Evolutionary conservation across 139 green algal species (phyloP).

Genomic region (Haematococcus lacustris): DNA sequence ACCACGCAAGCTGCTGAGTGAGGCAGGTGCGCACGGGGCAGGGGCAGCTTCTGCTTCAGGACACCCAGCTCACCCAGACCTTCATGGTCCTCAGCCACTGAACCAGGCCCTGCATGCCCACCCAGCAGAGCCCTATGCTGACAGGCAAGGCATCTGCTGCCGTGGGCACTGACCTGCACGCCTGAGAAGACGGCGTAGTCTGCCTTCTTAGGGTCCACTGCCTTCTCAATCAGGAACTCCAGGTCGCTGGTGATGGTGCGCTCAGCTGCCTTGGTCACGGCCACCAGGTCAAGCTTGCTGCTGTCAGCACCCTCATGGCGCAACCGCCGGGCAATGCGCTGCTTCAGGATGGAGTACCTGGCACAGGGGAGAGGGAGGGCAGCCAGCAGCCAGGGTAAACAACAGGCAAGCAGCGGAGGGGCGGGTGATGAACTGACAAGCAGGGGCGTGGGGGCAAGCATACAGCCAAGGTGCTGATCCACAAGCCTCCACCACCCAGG

Average conservation of each 20-base stretch:
- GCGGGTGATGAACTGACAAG: no score
- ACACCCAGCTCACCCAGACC: not conserved
- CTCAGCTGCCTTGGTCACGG: constrained; percentile 67
- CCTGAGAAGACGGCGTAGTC: constrained; percentile 84
- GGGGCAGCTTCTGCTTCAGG: not conserved
- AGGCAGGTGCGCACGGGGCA: not conserved
- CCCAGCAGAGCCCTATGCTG: no score
- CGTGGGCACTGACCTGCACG: constrained; percentile 49
- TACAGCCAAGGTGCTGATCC: no score
- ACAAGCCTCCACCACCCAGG: no score
- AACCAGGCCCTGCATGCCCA: no score
- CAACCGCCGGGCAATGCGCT: constrained; percentile 54
- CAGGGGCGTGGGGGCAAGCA: no score
- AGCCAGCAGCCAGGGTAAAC: no score
- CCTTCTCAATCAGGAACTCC: constrained; percentile 76
- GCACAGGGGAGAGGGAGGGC: no score
- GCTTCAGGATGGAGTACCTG: constrained; percentile 83
- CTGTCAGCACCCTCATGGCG: constrained; percentile 4
- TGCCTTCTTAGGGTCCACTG: constrained; percentile 58
- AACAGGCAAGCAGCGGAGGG: no score
- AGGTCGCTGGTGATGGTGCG: constrained; percentile 74
- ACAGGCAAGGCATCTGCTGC: no score
- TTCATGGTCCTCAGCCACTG: no score
- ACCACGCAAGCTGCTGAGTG: no score
- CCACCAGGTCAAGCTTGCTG: constrained; percentile 47